These are phyloP conservation scores for Kwoniella heveanensis DNA, from an alignment of 768 basidiomycete genomes.

Conservation along the genomic window DNA sequence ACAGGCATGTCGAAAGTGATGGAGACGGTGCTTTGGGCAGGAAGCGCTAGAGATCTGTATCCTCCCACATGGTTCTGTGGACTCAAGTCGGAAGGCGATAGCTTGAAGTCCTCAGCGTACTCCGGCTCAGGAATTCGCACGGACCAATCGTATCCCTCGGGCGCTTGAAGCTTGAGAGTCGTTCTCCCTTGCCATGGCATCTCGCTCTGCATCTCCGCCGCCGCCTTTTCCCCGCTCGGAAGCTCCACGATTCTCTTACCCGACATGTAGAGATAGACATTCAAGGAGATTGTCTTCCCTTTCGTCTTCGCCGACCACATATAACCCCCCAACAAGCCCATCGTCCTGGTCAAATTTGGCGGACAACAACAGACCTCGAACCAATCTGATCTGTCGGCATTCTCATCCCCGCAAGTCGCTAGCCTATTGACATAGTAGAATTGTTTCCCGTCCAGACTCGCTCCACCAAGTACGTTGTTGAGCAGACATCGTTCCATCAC, in stretches of 20 bases:
- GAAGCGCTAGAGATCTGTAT: not conserved
- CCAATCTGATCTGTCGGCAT: constrained; percentile 34
- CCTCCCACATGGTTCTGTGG: constrained; percentile 3
- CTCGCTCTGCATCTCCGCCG: constrained; percentile 28
- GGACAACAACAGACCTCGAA: constrained; percentile 48
- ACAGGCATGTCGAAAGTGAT: constrained; percentile 31
- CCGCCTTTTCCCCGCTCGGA: constrained; percentile 23
- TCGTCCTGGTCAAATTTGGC: constrained; percentile 34
- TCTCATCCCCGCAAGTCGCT: constrained; percentile 38
- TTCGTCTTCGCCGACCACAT: constrained; percentile 29
- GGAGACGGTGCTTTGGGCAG: not conserved
- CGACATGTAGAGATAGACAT: constrained; percentile 34
- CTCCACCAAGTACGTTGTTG: constrained; percentile 41
- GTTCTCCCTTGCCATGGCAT: constrained; percentile 39
- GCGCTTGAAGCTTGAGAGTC: constrained; percentile 15
- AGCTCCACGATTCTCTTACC: constrained; percentile 28
- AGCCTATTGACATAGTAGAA: constrained; percentile 44
- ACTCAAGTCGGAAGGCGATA: too few relatives aligned
- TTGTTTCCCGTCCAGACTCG: constrained; percentile 31
- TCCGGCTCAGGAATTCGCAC: constrained; percentile 29
- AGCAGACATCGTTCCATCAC: constrained; percentile 34
- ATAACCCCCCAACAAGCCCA: constrained; percentile 44
- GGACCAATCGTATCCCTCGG: constrained; percentile 36
- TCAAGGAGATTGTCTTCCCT: constrained; percentile 22
- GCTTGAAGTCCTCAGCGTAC: constrained; percentile 31